phyloP scores from a whole-genome alignment of 2,329 filamentous ascomycete genomes.

The Claviceps pazoutovae region DNA sequence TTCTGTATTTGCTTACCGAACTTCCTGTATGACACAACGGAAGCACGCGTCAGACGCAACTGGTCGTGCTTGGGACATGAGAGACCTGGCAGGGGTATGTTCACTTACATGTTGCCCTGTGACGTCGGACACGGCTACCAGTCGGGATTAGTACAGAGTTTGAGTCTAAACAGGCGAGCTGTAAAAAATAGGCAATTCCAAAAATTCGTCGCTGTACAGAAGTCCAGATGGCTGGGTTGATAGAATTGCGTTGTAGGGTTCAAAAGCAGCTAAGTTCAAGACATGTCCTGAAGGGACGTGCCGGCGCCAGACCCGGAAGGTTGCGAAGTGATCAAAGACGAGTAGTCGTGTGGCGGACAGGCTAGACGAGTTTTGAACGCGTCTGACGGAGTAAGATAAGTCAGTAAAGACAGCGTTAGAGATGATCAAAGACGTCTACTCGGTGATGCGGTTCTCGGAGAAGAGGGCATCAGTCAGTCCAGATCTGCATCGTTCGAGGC shows the following conservation, averaged over 20 bases:
- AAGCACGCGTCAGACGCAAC: conserved; percentile 4
- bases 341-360: not conserved
- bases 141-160: not conserved
- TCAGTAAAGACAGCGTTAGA: not conserved
- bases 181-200: conserved; percentile 1
- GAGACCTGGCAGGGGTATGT: not conserved
- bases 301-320: conserved; percentile 4
- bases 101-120: conserved; percentile 22
- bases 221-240: not conserved
- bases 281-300: conserved; percentile 5
- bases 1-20: conserved; percentile 99
- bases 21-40: conserved; percentile 52
- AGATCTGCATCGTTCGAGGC: not conserved
- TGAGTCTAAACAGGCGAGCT: conserved; percentile 1
- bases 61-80: not conserved
- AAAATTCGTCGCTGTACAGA: not conserved
- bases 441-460: not conserved
- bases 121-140: conserved; percentile 6
- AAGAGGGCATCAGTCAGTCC: not conserved
- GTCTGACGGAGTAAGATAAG: not conserved
- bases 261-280: conserved; percentile 2
- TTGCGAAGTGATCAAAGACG: conserved; percentile 2
- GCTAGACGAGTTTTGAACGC: not conserved
- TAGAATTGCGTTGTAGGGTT: conserved; percentile 11
- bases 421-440: not conserved